A percentile compares a stretch with the other conserved stretches of the same genome.
phyloP scores from a whole-genome alignment of 2,329 filamentous ascomycete species.

The Pseudophaeomoniella oleicola region DNA sequence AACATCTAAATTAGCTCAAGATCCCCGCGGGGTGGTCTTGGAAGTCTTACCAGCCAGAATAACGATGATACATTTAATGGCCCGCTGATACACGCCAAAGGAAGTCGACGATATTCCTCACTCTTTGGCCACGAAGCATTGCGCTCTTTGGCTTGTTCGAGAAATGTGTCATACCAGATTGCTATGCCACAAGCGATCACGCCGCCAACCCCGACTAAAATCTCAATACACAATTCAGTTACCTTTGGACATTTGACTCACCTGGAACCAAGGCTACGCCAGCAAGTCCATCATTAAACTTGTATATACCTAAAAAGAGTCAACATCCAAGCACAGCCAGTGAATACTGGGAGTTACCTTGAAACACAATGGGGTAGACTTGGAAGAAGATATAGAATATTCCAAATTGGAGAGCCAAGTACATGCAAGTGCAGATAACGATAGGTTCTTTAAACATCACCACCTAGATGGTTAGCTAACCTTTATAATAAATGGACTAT shows the following conservation, averaged over 20 bases:
- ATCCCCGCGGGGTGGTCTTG: too few species aligned
- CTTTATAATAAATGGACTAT: too few species aligned
- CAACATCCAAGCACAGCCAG: too few species aligned
- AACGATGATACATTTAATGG: constrained; percentile 39
- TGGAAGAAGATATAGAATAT: constrained; percentile 64
- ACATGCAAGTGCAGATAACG: constrained; percentile 54
- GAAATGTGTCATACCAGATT: constrained; percentile 48
- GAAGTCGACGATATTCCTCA: constrained; percentile 50
- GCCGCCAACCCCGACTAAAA: constrained; percentile 35
- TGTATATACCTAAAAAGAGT: constrained; percentile 21
- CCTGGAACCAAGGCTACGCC: constrained; percentile 19
- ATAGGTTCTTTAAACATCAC: constrained; percentile 63
- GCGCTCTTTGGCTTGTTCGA: constrained; percentile 35
- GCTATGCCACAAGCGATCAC: constrained; percentile 45
- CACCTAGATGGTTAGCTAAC: too few species aligned
- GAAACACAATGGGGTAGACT: constrained; percentile 58
- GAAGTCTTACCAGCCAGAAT: constrained; percentile 41
- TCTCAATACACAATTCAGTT: neutral
- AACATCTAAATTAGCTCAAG: too few species aligned
- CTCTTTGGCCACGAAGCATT: constrained; percentile 42
- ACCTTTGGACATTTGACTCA: neutral
- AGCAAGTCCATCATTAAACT: constrained; percentile 19
- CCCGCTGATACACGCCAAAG: constrained; percentile 56
- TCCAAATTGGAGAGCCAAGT: constrained; percentile 55
- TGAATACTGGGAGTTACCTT: too few species aligned